Percentiles rank a stretch among this genome's conserved stretches.
These are phyloP conservation scores for Suillus plorans DNA, from an alignment of 768 basidiomycete species.

Conservation along the genomic window DNA sequence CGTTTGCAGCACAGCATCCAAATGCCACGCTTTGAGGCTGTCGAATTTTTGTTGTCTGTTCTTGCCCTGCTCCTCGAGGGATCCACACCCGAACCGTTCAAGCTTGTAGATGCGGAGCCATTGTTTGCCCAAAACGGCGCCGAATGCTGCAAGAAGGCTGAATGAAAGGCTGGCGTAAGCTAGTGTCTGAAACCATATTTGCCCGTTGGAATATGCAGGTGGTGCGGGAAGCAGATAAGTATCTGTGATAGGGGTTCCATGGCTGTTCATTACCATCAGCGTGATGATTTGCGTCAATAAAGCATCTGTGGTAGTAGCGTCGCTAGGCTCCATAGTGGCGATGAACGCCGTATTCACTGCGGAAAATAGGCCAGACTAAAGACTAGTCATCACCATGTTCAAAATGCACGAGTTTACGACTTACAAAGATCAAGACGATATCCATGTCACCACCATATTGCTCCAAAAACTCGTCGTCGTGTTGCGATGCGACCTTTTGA, in stretches of 20 bases:
- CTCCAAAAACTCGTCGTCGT: constrained; percentile 3
- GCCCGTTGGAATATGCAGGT: background rate
- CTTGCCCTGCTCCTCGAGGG: constrained; percentile 9
- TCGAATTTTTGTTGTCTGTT: constrained; percentile 11
- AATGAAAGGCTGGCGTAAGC: constrained; percentile 14
- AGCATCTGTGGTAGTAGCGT: constrained; percentile 7
- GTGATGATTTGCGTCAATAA: background rate
- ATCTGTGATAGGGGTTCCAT: background rate
- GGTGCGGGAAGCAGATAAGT: background rate
- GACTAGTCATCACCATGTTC: background rate
- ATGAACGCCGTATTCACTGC: constrained; percentile 16
- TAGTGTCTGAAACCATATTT: constrained; percentile 13
- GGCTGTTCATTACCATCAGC: constrained; percentile 10
- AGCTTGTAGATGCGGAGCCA: constrained; percentile 11
- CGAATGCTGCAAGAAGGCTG: constrained; percentile 16
- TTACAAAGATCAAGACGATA: constrained; percentile 8
- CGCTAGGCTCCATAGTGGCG: background rate
- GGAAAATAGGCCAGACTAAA: constrained; percentile 16
- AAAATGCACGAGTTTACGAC: background rate
- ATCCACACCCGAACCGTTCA: constrained; percentile 4
- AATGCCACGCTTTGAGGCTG: constrained; percentile 16
- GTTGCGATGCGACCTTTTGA: constrained; percentile 5
- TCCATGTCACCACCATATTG: constrained; percentile 6
- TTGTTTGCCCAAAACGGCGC: constrained; percentile 17
- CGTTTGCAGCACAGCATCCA: constrained; percentile 12